Evolutionary conservation across 257 asterid genomes (phyloP), one percentile per base, ranked within the genome.

Genomic region (Misopates orontium): DNA sequence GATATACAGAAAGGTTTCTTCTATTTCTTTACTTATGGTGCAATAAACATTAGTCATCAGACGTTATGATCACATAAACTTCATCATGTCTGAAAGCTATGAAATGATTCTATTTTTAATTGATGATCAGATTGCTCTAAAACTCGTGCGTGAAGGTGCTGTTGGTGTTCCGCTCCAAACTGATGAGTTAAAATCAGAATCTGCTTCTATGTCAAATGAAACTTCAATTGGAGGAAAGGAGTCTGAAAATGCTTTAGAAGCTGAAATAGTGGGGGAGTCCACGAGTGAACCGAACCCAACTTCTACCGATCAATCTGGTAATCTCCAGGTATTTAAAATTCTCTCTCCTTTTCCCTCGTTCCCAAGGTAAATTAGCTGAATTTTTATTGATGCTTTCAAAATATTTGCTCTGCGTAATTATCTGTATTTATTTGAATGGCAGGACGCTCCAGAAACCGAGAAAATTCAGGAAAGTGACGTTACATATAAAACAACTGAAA

Each of bases 1-100:
- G 83, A 94, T 94, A 72, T 94, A 94, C 66, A 82, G 97, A 74
- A 94, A 94, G 99, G 97, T 93, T 72, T 63, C 1, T 25, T 24
- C 5, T 48, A 39, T 44, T 44, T 21, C 31, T 19, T 56, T 31
- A 52, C 28, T 71, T 59, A 13, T 25, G 68, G 23, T 54, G 28
- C 56, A 57, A n/a, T 56, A 49, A 10, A 55, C 3, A 15, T 66
- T 22, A 60, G 56, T 55, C 32, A n/a, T 42, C 63, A 32, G 48
- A 24, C 14, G 57, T 20, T 41, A 68, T 42, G 36, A 56, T 24
- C 54, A 19, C n/a, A 17, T 68, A 36, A 3, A 10, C 4, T 4
- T 36, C 1, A 1, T 36, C 42, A 41, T 42, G 22, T 62, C 9
- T 23, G 54, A 40, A 54, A 16, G 11, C 36, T 49, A 24, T 39